Evolutionary conservation across 768 basidiomycete genomes (phyloP).

Genomic region (Mycena crocata): DNA sequence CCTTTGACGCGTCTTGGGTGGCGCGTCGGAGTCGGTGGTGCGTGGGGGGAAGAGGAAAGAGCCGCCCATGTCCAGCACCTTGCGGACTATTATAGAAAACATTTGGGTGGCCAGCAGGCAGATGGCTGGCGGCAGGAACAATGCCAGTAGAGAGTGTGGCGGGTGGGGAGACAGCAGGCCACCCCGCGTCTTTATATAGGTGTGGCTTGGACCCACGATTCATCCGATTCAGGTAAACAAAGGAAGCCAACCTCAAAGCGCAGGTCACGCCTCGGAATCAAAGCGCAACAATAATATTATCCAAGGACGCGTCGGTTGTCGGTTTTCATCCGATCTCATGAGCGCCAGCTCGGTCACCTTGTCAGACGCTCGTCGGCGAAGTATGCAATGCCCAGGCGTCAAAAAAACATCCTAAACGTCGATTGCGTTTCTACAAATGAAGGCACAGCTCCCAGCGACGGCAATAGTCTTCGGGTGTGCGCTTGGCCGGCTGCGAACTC

Average conservation of each 20-base stretch:
- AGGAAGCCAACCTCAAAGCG: constrained; percentile 9
- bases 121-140: background rate
- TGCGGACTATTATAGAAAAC: constrained; percentile 1
- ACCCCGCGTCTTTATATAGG: constrained; percentile 12
- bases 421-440: constrained; percentile 17
- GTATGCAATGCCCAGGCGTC: background rate
- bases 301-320: no score
- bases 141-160: no score
- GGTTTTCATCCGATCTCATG: background rate
- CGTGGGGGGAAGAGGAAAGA: background rate
- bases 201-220: constrained; percentile 9
- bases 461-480: background rate
- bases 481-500: constrained; percentile 13
- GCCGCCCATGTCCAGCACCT: constrained; percentile 1
- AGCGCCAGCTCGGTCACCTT: background rate
- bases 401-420: constrained; percentile 11
- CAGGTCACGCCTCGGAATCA: background rate
- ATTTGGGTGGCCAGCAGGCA: background rate
- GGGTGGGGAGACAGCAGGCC: background rate
- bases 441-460: constrained; percentile 11
- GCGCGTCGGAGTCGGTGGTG: constrained; percentile 17
- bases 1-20: constrained; percentile 21
- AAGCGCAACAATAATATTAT: no score
- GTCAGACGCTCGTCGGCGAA: background rate
- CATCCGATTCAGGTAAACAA: constrained; percentile 1